Percentiles rank a stretch among this genome's conserved stretches.
phyloP scores from a whole-genome alignment of 208 protist species.

The Wallacemonas sp. region DNA sequence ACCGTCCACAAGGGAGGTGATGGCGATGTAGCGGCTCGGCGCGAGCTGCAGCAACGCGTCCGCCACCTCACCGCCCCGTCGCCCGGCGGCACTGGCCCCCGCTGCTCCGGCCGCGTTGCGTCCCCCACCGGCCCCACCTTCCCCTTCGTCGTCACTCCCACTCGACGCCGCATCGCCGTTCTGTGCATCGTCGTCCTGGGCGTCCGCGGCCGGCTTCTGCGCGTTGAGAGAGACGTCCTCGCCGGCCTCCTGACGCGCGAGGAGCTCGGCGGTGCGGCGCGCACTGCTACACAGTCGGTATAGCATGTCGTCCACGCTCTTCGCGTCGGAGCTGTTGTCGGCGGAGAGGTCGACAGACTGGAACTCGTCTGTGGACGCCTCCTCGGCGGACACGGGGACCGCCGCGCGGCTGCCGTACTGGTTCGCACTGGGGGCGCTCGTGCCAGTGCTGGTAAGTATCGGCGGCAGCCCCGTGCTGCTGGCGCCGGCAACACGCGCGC shows the following conservation, averaged over 20 bases:
- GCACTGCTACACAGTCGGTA: conserved; percentile 47
- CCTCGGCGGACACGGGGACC: conserved; percentile 3
- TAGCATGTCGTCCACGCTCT: conserved; percentile 39
- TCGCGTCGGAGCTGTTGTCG: conserved; percentile 36
- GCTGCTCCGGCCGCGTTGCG: conserved; percentile 17
- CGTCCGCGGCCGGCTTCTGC: neutral
- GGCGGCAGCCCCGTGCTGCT: neutral
- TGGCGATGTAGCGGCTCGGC: conserved; percentile 78
- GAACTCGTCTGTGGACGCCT: conserved; percentile 32
- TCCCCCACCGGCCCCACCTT: conserved; percentile 13
- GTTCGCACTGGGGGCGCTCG: neutral
- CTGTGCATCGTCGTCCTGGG: conserved; percentile 17
- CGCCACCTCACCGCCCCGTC: conserved; percentile 20
- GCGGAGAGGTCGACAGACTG: conserved; percentile 47
- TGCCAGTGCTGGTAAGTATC: neutral
- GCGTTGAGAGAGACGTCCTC: conserved; percentile 16
- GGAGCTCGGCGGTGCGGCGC: conserved; percentile 47
- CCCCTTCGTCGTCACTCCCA: conserved; percentile 37
- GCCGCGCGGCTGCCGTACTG: conserved; percentile 12
- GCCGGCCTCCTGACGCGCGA: conserved; percentile 51
- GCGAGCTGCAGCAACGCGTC: conserved; percentile 44
- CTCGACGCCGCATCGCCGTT: conserved; percentile 35
- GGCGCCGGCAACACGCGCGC: neutral
- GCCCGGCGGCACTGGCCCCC: conserved; percentile 6
- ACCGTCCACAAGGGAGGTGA: conserved; percentile 84